Evolutionary conservation across 2,329 filamentous ascomycete species (phyloP), one percentile per base, ranked within the genome.

Genomic region (Cercospora janseana): DNA sequence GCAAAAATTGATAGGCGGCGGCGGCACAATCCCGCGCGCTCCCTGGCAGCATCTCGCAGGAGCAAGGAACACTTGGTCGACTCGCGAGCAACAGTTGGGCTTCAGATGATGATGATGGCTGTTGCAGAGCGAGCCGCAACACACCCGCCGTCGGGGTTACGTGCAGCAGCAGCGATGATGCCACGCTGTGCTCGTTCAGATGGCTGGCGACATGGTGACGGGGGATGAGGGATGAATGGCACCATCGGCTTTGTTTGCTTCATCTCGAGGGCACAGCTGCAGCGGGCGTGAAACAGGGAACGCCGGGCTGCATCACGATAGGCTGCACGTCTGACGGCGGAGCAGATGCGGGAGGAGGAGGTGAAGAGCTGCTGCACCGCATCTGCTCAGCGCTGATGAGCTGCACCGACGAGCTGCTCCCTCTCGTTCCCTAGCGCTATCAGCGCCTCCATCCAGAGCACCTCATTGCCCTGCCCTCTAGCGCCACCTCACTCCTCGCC

Each of bases 211-310:
- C n/a, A n/a, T n/a, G n/a, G n/a, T n/a, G n/a, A n/a, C n/a, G n/a
- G 31, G 10, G 31, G 10, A 34, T 34, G 9, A 10, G 6, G 6
- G 7, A 8, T 34, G 31, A 34, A 34, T 34, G 9, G 31, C 31
- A 8, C 13, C 16, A 6, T n/a, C n/a, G n/a, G n/a, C 31, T 34
- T 34, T 34, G 31, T 34, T 13, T 34, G 31, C 31, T 34, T 8
- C 13, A 34, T 10, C 31, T n/a, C n/a, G n/a, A n/a, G 31, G 31
- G 31, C 9, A 34, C 23, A 16, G 38, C 38, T 18, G 23, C 38
- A 42, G 38, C 18, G 16, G 23, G 15, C 20, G 38, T 23, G 38
- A 18, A 42, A 42, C 38, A 42, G 28, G 38, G 38, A 20, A 42
- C 23, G 5, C 24, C 38, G 23, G 38, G 21, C 16, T 6, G 8